phyloP scores from a whole-genome alignment of 148 eudicot genomes.

The Chenopodium berlandieri region DNA sequence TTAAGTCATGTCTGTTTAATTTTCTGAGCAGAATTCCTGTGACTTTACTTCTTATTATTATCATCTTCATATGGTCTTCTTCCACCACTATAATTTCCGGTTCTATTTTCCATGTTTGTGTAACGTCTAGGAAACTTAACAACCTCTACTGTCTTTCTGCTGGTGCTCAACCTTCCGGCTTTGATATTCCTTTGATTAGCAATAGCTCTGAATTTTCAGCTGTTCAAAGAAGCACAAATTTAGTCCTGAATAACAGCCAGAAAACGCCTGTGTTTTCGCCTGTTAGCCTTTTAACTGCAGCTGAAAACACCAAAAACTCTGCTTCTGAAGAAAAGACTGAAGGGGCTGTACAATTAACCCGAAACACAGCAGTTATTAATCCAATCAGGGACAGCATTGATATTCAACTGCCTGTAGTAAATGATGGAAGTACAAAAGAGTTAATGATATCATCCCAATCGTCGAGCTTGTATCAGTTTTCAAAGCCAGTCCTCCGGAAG shows the following conservation, averaged over 20 bases:
- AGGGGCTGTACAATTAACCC: not conserved
- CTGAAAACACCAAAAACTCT: not conserved
- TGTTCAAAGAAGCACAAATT: not conserved
- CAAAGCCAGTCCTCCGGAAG: not conserved
- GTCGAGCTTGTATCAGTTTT: not conserved
- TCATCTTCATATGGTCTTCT: constrained; percentile 65
- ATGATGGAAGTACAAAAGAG: not conserved
- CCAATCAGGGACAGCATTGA: not conserved
- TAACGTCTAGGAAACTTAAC: constrained; percentile 60
- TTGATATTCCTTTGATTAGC: constrained; percentile 28
- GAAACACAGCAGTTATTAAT: not conserved
- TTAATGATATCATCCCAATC: not conserved
- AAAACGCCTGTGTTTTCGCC: constrained; percentile 1
- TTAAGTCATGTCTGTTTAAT: constrained; percentile 27
- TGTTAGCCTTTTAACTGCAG: not conserved
- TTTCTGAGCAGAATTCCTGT: constrained; percentile 33
- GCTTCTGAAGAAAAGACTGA: not conserved
- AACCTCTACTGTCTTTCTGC: constrained; percentile 68
- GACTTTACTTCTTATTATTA: constrained; percentile 39
- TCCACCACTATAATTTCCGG: constrained; percentile 60
- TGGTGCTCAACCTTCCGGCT: constrained; percentile 41
- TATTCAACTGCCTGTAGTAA: not conserved
- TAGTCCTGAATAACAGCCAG: not conserved
- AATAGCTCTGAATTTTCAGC: constrained; percentile 17
- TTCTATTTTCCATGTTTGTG: constrained; percentile 60